These are phyloP conservation scores for Russula sp. DNA, from an alignment of 768 basidiomycete genomes.

Conservation along the genomic window DNA sequence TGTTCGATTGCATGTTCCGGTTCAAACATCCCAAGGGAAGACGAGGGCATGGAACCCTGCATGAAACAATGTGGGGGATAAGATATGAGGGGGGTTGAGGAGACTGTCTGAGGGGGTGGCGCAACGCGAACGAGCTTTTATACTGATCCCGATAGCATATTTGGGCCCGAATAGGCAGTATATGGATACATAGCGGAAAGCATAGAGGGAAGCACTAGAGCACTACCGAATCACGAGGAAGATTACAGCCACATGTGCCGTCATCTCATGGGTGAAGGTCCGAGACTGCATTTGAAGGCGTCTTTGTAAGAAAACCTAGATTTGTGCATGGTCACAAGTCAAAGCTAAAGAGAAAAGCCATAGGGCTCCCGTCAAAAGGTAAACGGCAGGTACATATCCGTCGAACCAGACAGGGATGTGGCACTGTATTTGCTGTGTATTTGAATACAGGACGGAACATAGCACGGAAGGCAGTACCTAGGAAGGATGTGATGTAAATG, in stretches of 20 bases:
- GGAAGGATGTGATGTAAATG: too few species aligned
- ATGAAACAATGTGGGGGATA: background rate
- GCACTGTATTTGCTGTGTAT: background rate
- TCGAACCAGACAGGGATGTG: background rate
- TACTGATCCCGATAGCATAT: background rate
- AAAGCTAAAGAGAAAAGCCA: too few species aligned
- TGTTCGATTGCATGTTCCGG: conserved; percentile 10
- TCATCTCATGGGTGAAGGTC: background rate
- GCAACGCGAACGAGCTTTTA: background rate
- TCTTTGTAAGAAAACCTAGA: background rate
- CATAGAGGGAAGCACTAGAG: background rate
- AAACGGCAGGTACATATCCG: too few species aligned
- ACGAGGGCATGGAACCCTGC: background rate
- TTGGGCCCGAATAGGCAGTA: background rate
- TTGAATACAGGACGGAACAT: too few species aligned
- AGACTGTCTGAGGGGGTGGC: background rate
- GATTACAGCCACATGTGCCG: background rate
- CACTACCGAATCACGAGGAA: background rate
- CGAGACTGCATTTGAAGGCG: background rate
- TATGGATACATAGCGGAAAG: background rate
- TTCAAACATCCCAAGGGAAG: background rate
- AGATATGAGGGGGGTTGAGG: background rate
- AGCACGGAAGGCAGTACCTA: too few species aligned
- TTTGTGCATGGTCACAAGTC: background rate
- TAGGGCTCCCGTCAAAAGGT: too few species aligned